Evolutionary conservation across 805 yeast genomes (phyloP).

Genomic region (Yamadazyma sp.): DNA sequence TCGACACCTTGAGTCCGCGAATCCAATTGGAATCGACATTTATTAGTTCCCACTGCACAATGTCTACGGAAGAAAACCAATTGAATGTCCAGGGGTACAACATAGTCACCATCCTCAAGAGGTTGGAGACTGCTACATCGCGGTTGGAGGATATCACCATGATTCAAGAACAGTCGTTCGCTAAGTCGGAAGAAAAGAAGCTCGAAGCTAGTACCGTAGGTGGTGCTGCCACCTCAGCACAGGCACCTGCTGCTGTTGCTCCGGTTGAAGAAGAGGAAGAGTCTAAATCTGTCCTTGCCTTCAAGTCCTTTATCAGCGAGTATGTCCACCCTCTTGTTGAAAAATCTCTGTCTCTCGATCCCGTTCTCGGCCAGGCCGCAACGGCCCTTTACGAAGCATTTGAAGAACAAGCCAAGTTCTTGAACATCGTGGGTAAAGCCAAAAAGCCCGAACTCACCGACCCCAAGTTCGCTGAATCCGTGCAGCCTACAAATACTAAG

Average conservation of each 20-base stretch:
- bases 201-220: constrained; percentile 19
- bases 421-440: constrained; percentile 57
- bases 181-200: background rate
- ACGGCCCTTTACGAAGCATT: constrained; percentile 52
- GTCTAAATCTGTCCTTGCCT: constrained; percentile 50
- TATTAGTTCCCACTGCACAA: constrained; percentile 6
- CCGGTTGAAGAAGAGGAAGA: constrained; percentile 17
- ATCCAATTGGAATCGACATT: constrained; percentile 5
- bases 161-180: constrained; percentile 61
- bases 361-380: constrained; percentile 58
- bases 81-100: constrained; percentile 79
- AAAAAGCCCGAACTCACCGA: constrained; percentile 63
- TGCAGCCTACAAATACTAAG: constrained; percentile 65
- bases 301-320: constrained; percentile 52
- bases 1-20: no score
- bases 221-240: constrained; percentile 13
- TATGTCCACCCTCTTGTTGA: constrained; percentile 60
- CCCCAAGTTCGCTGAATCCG: constrained; percentile 52
- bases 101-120: constrained; percentile 65
- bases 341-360: constrained; percentile 53
- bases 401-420: constrained; percentile 55
- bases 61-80: constrained; percentile 43
- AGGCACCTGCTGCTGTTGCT: background rate
- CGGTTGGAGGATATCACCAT: constrained; percentile 87
- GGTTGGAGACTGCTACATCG: constrained; percentile 91